A percentile compares a stretch with the other conserved stretches of the same genome.
These are phyloP conservation scores for Chalaropsis ovoidea DNA, from an alignment of 2,329 filamentous ascomycete genomes.

Conservation along the genomic window DNA sequence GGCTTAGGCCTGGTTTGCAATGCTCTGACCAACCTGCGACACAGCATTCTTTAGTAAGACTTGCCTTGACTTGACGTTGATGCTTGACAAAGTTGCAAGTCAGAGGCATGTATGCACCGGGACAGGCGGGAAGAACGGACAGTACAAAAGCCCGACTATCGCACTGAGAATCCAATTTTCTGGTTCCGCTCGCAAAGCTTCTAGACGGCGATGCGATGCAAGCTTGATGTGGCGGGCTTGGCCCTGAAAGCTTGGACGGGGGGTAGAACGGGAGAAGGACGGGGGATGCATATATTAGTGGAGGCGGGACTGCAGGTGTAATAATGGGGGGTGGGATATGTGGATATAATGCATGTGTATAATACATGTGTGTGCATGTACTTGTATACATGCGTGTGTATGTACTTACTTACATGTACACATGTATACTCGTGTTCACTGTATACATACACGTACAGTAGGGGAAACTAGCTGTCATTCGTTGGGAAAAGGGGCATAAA, in stretches of 20 bases:
- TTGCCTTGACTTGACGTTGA: background rate
- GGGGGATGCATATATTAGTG: background rate
- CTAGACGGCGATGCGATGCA: constrained; percentile 1
- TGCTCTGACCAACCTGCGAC: constrained; percentile 10
- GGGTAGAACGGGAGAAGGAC: background rate
- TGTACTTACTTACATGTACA: too few relatives aligned
- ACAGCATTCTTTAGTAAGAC: background rate
- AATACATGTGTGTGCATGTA: too few relatives aligned
- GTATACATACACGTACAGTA: too few relatives aligned
- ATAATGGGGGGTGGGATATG: background rate
- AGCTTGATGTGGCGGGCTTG: background rate
- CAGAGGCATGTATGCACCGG: background rate
- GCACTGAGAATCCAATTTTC: background rate
- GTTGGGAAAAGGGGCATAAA: background rate
- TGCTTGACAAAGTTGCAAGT: too few relatives aligned
- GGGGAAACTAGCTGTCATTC: background rate
- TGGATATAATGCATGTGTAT: background rate
- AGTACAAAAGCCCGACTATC: background rate
- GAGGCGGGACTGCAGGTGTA: background rate
- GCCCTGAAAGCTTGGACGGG: constrained; percentile 7
- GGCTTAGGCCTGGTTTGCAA: background rate
- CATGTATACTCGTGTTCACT: too few relatives aligned
- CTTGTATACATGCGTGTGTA: too few relatives aligned
- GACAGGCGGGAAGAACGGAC: background rate
- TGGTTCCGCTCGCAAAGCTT: background rate